These are phyloP conservation scores for Erysimum pusillum DNA, from an alignment of 441 rosid species.

Conservation along the genomic window DNA sequence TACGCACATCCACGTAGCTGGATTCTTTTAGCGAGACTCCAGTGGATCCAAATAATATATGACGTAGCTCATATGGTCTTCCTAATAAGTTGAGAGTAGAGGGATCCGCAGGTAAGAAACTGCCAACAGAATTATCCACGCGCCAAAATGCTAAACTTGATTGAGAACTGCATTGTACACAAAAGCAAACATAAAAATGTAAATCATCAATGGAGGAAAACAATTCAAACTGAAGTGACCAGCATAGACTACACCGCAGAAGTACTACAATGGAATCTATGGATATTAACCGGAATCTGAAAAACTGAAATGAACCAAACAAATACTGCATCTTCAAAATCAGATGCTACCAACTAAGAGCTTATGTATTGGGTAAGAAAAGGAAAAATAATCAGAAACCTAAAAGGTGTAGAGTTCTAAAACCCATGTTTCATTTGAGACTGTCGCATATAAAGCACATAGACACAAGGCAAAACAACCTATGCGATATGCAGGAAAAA, in stretches of 20 bases:
- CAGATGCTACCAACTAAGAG: conserved; percentile 27
- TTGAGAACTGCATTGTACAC: conserved; percentile 60
- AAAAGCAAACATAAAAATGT: conserved; percentile 27
- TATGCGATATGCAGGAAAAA: conserved; percentile 3
- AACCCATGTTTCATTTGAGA: conserved; percentile 25
- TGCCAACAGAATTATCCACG: conserved; percentile 83
- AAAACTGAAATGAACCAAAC: conserved; percentile 26
- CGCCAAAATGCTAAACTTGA: conserved; percentile 93
- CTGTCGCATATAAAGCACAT: conserved; percentile 6
- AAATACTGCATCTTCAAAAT: conserved; percentile 20
- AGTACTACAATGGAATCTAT: conserved; percentile 19
- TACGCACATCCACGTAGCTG: conserved; percentile 49
- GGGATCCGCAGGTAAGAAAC: conserved; percentile 88
- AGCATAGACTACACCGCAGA: conserved; percentile 23
- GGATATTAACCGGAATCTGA: conserved; percentile 30
- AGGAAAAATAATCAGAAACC: conserved; percentile 14
- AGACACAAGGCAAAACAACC: conserved; percentile 11
- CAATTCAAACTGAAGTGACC: conserved; percentile 29
- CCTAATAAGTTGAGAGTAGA: conserved; percentile 58
- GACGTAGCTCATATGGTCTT: conserved; percentile 83
- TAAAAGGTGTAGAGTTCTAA: conserved; percentile 18
- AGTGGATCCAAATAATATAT: conserved; percentile 65
- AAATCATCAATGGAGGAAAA: conserved; percentile 25
- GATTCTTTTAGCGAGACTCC: conserved; percentile 56
- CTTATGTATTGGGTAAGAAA: conserved; percentile 14